A percentile compares a stretch with the other conserved stretches of the same genome.
Evolutionary conservation across 202 grass and related monocot genomes (phyloP).

Genomic region (Eragrostis tef): DNA sequence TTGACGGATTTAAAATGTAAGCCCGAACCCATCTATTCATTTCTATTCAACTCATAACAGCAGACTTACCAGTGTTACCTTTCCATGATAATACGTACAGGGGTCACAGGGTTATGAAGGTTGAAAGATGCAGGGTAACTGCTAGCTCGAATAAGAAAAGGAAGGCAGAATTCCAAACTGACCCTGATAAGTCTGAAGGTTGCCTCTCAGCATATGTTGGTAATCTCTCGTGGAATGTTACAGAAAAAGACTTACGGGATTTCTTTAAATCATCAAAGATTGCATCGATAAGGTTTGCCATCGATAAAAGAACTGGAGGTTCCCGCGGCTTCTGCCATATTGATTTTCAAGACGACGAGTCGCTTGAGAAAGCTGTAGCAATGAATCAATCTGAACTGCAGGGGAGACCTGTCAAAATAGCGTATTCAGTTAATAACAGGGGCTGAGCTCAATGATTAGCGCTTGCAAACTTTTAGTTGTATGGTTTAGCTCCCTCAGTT

Average conservation of each 20-base stretch:
- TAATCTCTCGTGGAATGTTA: conserved; percentile 84
- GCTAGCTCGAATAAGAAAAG: conserved; percentile 65
- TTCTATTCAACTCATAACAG: neutral
- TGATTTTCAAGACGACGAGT: conserved; percentile 80
- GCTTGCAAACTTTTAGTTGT: neutral
- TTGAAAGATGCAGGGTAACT: conserved; percentile 72
- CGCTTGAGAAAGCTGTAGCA: conserved; percentile 70
- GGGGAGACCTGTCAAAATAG: conserved; percentile 73
- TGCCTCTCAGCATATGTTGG: conserved; percentile 85
- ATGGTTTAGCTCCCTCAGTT: neutral
- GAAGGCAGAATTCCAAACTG: conserved; percentile 59
- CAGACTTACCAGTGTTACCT: neutral
- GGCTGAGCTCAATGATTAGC: conserved; percentile 24
- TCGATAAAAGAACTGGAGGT: conserved; percentile 61
- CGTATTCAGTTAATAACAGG: conserved; percentile 76
- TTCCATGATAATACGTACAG: conserved; percentile 24
- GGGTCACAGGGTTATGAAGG: conserved; percentile 66
- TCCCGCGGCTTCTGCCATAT: conserved; percentile 78
- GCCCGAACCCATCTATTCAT: neutral
- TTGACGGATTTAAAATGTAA: conserved; percentile 84
- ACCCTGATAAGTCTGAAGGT: conserved; percentile 73
- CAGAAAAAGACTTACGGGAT: conserved; percentile 63
- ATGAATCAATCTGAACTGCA: conserved; percentile 74
- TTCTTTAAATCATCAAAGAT: conserved; percentile 67
- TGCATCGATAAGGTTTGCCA: conserved; percentile 72